Evolutionary conservation across 2,329 filamentous ascomycete species (phyloP).

Genomic region (Sporothrix globosa): DNA sequence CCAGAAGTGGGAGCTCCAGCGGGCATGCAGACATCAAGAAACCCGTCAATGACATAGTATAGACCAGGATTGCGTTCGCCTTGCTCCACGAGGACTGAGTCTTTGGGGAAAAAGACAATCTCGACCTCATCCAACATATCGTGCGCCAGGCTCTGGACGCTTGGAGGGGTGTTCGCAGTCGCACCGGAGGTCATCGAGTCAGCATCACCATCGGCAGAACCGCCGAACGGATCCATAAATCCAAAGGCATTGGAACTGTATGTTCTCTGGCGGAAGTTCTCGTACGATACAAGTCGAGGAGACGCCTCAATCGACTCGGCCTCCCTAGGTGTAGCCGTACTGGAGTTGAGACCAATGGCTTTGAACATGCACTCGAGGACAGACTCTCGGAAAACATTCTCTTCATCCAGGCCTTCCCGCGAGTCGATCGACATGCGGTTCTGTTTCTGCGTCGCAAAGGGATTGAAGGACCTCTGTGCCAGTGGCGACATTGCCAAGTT

Average conservation of each 20-base stretch:
- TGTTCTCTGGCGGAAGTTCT: slow-evolving; percentile 77
- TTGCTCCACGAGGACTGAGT: slow-evolving; percentile 91
- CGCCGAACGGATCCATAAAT: slow-evolving; percentile 83
- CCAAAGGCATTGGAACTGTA: slow-evolving; percentile 86
- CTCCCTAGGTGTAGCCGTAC: slow-evolving; percentile 66
- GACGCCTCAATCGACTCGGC: slow-evolving; percentile 80
- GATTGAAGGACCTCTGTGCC: slow-evolving; percentile 57
- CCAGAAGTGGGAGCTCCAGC: slow-evolving; percentile 57
- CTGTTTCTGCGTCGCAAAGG: slow-evolving; percentile 58
- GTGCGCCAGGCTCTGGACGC: slow-evolving; percentile 67
- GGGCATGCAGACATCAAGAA: slow-evolving; percentile 89
- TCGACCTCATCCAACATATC: slow-evolving; percentile 92
- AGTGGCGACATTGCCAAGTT: slow-evolving; percentile 52
- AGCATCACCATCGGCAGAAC: slow-evolving; percentile 75
- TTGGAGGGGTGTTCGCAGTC: slow-evolving; percentile 61
- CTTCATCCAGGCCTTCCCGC: slow-evolving; percentile 84
- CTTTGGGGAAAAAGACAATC: slow-evolving; percentile 96
- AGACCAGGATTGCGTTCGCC: slow-evolving; percentile 94
- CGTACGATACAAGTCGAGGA: slow-evolving; percentile 80
- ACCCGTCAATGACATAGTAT: slow-evolving; percentile 97
- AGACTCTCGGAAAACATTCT: slow-evolving; percentile 83
- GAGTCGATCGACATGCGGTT: slow-evolving; percentile 62
- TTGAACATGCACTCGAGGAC: slow-evolving; percentile 96
- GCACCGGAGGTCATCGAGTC: slow-evolving; percentile 77
- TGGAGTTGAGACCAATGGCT: slow-evolving; percentile 78